phyloP scores from a whole-genome alignment of 306 rosid species.

The Sicyos edulis region DNA sequence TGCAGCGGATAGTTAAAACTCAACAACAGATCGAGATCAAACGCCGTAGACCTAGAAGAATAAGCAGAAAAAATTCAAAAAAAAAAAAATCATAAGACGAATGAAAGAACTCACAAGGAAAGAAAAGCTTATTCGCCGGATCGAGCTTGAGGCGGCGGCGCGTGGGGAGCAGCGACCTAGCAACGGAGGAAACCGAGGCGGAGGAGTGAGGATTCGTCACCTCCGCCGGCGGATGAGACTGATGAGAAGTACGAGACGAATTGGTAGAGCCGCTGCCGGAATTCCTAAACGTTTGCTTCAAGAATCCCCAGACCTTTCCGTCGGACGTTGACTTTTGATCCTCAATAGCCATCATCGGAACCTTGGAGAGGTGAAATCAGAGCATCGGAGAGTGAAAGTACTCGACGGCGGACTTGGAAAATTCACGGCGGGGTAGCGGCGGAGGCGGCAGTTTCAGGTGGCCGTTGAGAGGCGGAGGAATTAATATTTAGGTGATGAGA shows the following conservation, averaged over 20 bases:
- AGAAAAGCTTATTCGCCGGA: slow-evolving; percentile 82
- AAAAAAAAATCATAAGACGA: neutral
- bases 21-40: slow-evolving; percentile 16
- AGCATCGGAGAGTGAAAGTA: slow-evolving; percentile 24
- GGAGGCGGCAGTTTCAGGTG: neutral
- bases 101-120: slow-evolving; percentile 59
- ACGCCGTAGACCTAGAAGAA: slow-evolving; percentile 13
- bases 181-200: slow-evolving; percentile 78
- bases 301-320: slow-evolving; percentile 83
- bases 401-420: neutral
- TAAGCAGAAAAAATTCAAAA: neutral
- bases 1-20: slow-evolving; percentile 5
- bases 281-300: slow-evolving; percentile 68
- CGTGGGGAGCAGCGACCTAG: slow-evolving; percentile 78
- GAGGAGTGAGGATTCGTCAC: slow-evolving; percentile 49
- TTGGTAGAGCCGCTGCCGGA: slow-evolving; percentile 34
- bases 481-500: neutral
- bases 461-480: slow-evolving; percentile 14
- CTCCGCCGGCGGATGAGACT: slow-evolving; percentile 33
- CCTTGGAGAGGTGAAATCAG: slow-evolving; percentile 20
- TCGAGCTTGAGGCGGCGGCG: slow-evolving; percentile 99
- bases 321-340: slow-evolving; percentile 68
- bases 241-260: slow-evolving; percentile 31
- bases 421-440: neutral
- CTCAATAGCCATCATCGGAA: slow-evolving; percentile 51